phyloP scores from a whole-genome alignment of 2,329 filamentous ascomycete species.

The Paramyrothecium roridum region DNA sequence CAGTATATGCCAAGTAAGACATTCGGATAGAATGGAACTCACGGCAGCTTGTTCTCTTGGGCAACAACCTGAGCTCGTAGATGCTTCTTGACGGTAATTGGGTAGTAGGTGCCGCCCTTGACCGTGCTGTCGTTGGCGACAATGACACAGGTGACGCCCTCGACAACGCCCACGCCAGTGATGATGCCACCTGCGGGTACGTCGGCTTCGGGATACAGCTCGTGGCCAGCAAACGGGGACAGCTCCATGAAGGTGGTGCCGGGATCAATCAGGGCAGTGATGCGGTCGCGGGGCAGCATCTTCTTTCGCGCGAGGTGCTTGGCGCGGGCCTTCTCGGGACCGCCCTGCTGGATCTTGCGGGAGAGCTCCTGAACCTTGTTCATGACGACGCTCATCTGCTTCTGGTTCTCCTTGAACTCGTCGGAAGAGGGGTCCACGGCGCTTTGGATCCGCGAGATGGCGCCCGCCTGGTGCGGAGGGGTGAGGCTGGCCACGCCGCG shows the following conservation, averaged over 20 bases:
- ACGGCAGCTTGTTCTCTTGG: constrained; percentile 76
- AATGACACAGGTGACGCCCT: constrained; percentile 88
- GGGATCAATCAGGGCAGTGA: constrained; percentile 83
- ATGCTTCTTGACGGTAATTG: constrained; percentile 97
- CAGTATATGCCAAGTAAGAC: not conserved
- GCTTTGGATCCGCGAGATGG: constrained; percentile 77
- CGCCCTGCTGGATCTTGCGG: constrained; percentile 68
- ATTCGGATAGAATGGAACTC: constrained; percentile 20
- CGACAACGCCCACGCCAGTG: constrained; percentile 84
- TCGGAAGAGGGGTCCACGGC: constrained; percentile 72
- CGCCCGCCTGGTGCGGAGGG: constrained; percentile 74
- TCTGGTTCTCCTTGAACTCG: constrained; percentile 78
- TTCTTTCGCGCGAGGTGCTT: constrained; percentile 88
- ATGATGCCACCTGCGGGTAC: constrained; percentile 90
- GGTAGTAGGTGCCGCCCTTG: constrained; percentile 96
- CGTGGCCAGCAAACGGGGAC: constrained; percentile 85
- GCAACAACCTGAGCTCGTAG: constrained; percentile 88
- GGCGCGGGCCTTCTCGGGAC: constrained; percentile 75
- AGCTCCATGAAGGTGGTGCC: constrained; percentile 90
- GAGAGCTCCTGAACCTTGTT: constrained; percentile 68
- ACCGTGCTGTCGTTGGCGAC: constrained; percentile 96
- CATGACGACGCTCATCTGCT: constrained; percentile 73
- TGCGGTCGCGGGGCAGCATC: constrained; percentile 88
- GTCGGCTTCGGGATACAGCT: constrained; percentile 81
- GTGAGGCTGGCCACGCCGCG: constrained; percentile 70